phyloP scores from a whole-genome alignment of 345 rosid species.

The Eucalyptus urophylla region DNA sequence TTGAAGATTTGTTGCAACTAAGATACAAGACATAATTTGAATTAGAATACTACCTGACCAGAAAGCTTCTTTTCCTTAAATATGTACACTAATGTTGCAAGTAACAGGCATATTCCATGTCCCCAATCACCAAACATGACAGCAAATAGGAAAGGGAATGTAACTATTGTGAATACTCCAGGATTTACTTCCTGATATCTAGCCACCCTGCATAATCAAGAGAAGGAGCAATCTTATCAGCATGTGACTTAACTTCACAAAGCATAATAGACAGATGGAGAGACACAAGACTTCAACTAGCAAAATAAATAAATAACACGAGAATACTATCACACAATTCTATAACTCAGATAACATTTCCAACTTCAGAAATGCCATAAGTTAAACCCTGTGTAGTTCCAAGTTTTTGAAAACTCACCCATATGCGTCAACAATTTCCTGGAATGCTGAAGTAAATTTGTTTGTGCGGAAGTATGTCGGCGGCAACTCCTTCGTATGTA shows the following conservation, averaged over 20 bases:
- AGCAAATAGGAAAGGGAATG: conserved; percentile 97
- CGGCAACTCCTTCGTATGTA: conserved; percentile 81
- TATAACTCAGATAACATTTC: not conserved
- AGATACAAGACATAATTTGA: not conserved
- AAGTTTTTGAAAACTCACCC: conserved; percentile 47
- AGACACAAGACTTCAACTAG: not conserved
- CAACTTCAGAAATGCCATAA: not conserved
- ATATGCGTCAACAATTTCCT: conserved; percentile 94
- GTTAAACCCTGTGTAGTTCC: not conserved
- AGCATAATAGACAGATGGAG: not conserved
- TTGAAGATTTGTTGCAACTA: not conserved
- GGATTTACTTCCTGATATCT: conserved; percentile 96
- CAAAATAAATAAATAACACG: not conserved
- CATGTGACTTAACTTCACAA: not conserved
- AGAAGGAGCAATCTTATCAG: not conserved
- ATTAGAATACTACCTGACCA: conserved; percentile 52
- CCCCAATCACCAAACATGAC: conserved; percentile 99
- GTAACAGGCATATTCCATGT: conserved; percentile 93
- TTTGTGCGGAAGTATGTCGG: conserved; percentile 90
- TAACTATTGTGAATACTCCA: conserved; percentile 76
- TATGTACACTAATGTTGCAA: conserved; percentile 50
- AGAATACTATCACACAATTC: not conserved
- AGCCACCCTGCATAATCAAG: conserved; percentile 62
- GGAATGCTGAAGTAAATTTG: conserved; percentile 85
- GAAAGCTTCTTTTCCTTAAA: conserved; percentile 85